These are phyloP conservation scores for Zostera marina DNA, from an alignment of 116 monocot species.

Conservation along the genomic window DNA sequence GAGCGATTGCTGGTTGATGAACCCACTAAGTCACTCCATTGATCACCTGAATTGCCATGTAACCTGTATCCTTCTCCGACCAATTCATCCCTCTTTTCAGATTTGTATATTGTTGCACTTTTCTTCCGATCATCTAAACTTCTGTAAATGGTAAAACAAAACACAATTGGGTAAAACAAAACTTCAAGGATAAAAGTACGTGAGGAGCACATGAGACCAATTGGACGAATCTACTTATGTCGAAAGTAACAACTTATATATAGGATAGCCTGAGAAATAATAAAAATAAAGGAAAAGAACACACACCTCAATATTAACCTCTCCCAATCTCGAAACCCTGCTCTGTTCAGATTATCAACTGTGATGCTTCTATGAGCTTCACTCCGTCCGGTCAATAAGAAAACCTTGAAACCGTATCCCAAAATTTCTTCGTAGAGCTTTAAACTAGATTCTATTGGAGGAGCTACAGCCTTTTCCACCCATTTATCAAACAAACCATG, in stretches of 20 bases:
- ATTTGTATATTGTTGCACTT: conserved; percentile 38
- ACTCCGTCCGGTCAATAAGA: conserved; percentile 57
- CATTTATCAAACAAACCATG: conserved; percentile 43
- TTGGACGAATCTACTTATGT: too few species aligned
- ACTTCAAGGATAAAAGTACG: too few species aligned
- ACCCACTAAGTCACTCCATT: conserved; percentile 75
- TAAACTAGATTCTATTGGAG: conserved; percentile 41
- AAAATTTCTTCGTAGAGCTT: conserved; percentile 39
- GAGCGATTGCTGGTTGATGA: conserved; percentile 23
- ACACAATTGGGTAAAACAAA: background rate
- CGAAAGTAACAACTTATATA: too few species aligned
- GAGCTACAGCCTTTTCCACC: conserved; percentile 53
- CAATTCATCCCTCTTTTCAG: conserved; percentile 44
- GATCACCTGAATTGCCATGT: conserved; percentile 62
- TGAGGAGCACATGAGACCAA: too few species aligned
- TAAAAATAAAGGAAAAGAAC: background rate
- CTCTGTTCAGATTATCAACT: conserved; percentile 33
- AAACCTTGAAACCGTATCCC: conserved; percentile 41
- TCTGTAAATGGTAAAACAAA: conserved; percentile 15
- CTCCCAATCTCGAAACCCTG: conserved; percentile 45
- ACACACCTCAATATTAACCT: conserved; percentile 57
- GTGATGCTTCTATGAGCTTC: conserved; percentile 47
- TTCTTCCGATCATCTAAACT: conserved; percentile 25
- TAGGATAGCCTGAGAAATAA: background rate
- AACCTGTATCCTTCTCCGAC: conserved; percentile 50